Base-by-base conservation (phyloP, 2,329 filamentous ascomycete genomes). In the Ceratocystis cubensis region DNA sequence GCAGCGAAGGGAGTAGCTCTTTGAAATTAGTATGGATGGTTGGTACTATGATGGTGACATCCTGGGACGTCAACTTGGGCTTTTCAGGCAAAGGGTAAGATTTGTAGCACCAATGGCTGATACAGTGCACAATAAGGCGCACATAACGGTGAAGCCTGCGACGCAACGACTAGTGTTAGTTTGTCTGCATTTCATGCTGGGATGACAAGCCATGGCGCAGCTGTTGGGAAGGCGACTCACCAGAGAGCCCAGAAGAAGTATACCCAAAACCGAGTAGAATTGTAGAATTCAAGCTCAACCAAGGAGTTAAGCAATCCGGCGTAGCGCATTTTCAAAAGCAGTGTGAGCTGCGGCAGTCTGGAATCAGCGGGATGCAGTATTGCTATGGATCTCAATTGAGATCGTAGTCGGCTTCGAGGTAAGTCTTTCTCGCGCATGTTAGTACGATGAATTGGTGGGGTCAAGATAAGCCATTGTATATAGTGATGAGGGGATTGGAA, bases 31-130 rank as follows among this genome's bases (percentile, higher is more conserved):
- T 90, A 73, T 95, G 90, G 70, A 97, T 91, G 10, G 92, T 95
- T 6, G 93, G 93, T 69, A 96, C 89, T 71, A 97, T 89, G 70
- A 96, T 91, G 5, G 93, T 96, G 72, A 96, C 91, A 82, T 97
- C 90, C 71, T 89, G 78, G 44, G 86, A 83, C 33, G 86, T 90
- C 74, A 91, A 87, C 57, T 81, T 86, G n/a, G 93, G 91, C 69
- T 91, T 88, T 67, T 85, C 84, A 50, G 91, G 88, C 65, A 93
- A 88, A 53, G 88, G 88, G 69, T 91, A 89, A 30, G 92, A 91
- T 75, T 86, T 88, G 78, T 96, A 96, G 10, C 80, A 81, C 88
- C 90, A 94, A 75, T 95, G 92, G 72, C 89, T 91, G 72, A 89
- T 78, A 72, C 89, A 85, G 74, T 96, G 94, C 71, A 96, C 86